Evolutionary conservation across 768 basidiomycete genomes (phyloP).

Genomic region (Lyophyllum atratum): DNA sequence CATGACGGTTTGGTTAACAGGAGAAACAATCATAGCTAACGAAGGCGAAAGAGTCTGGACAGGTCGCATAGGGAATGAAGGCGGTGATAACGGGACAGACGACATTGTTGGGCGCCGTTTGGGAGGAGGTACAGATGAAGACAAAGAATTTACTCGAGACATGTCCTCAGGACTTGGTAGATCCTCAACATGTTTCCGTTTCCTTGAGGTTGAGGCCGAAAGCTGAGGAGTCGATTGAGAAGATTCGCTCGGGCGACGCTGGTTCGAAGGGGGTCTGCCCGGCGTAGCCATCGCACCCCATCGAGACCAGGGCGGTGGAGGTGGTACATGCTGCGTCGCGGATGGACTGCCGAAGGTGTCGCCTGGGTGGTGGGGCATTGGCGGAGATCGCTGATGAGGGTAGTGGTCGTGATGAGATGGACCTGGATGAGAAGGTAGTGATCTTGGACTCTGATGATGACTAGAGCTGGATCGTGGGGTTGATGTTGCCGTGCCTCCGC

Average conservation of each 20-base stretch:
- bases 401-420: constrained; percentile 15
- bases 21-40: constrained; percentile 65
- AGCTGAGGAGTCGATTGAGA: constrained; percentile 38
- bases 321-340: constrained; percentile 23
- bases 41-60: constrained; percentile 61
- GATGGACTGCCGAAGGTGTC: constrained; percentile 14
- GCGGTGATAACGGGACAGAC: constrained; percentile 27
- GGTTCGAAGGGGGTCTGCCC: constrained; percentile 44
- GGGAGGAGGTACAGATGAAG: constrained; percentile 27
- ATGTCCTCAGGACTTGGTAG: constrained; percentile 24
- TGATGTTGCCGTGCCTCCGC: constrained; percentile 21
- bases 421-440: constrained; percentile 13
- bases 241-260: constrained; percentile 36
- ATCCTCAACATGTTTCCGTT: constrained; percentile 49
- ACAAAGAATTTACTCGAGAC: constrained; percentile 20
- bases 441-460: constrained; percentile 20
- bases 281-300: constrained; percentile 51
- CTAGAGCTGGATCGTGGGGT: constrained; percentile 21
- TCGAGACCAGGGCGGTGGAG: constrained; percentile 49
- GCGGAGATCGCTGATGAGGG: constrained; percentile 16
- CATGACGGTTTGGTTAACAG: constrained; percentile 42
- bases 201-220: constrained; percentile 39
- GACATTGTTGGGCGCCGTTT: constrained; percentile 38
- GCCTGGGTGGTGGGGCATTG: constrained; percentile 16
- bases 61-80: constrained; percentile 30